Conservation (phyloP, 164 flowering plant species). For the Brasenia schreberi region DNA sequence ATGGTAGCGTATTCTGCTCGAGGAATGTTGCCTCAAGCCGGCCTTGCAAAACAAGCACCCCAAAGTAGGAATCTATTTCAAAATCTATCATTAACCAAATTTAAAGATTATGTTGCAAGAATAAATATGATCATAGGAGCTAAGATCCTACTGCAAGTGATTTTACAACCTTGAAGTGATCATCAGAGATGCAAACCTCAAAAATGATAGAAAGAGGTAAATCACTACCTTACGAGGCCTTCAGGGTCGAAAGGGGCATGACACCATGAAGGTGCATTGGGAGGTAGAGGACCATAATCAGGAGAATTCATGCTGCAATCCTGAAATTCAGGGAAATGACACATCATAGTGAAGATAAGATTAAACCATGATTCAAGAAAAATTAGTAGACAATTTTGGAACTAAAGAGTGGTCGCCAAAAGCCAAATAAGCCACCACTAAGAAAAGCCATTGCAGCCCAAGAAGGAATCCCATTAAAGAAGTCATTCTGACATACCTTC, state of each 20-base stretch:
- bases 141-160: no score
- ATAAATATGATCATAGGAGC: no score
- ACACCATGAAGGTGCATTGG: constrained; percentile 80
- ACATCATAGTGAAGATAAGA: neutral
- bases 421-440: neutral
- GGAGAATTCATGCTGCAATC: constrained; percentile 67
- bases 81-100: no score
- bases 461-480: neutral
- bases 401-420: neutral
- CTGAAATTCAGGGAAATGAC: constrained; percentile 15
- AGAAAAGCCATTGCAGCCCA: neutral
- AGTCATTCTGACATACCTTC: constrained; percentile 18
- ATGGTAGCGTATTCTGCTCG: no score
- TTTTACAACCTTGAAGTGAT: no score
- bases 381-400: neutral
- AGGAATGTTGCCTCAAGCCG: no score
- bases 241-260: constrained; percentile 91
- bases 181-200: no score
- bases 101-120: no score
- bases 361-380: neutral
- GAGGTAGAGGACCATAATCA: constrained; percentile 58
- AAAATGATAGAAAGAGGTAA: neutral
- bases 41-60: no score
- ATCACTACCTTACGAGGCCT: constrained; percentile 55
- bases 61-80: no score